Conservation (phyloP, 176 grass and related monocot genomes). For the Ampelocalamus luodianensis region DNA sequence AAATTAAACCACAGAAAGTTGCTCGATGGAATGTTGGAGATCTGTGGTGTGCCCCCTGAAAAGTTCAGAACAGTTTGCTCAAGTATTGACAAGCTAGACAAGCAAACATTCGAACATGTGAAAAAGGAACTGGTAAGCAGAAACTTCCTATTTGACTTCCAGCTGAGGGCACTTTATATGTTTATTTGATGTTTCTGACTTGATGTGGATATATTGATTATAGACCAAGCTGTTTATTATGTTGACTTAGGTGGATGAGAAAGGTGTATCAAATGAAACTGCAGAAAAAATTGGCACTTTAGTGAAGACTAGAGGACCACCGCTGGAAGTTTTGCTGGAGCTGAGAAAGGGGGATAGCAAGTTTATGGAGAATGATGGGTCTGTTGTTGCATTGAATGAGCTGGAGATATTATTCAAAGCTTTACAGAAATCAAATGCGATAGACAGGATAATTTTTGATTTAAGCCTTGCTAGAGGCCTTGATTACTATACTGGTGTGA, state of each 20-base stretch:
- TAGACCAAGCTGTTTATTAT: not conserved
- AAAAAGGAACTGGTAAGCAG: constrained; percentile 88
- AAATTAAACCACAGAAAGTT: constrained; percentile 95
- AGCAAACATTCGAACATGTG: constrained; percentile 87
- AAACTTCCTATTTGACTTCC: constrained; percentile 21
- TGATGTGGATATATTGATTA: constrained; percentile 10
- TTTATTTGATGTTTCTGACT: constrained; percentile 10
- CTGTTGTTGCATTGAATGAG: constrained; percentile 80
- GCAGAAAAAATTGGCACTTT: constrained; percentile 83
- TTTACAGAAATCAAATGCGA: constrained; percentile 81
- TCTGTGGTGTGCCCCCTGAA: constrained; percentile 89
- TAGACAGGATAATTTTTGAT: constrained; percentile 83
- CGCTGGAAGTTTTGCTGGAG: constrained; percentile 75
- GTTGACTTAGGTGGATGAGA: constrained; percentile 78
- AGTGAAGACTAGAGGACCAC: constrained; percentile 78
- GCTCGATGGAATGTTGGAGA: constrained; percentile 95
- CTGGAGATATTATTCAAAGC: constrained; percentile 85
- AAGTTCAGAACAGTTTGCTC: constrained; percentile 99
- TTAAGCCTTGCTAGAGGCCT: constrained; percentile 97
- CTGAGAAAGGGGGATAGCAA: constrained; percentile 74
- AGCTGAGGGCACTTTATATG: not conserved
- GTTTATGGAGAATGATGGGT: constrained; percentile 73
- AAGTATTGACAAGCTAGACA: constrained; percentile 96
- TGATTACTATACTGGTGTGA: constrained; percentile 98
- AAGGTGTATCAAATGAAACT: constrained; percentile 86